These are phyloP conservation scores for Trichoderma afroharzianum DNA, from an alignment of 2,329 filamentous ascomycete genomes.

Conservation along the genomic window DNA sequence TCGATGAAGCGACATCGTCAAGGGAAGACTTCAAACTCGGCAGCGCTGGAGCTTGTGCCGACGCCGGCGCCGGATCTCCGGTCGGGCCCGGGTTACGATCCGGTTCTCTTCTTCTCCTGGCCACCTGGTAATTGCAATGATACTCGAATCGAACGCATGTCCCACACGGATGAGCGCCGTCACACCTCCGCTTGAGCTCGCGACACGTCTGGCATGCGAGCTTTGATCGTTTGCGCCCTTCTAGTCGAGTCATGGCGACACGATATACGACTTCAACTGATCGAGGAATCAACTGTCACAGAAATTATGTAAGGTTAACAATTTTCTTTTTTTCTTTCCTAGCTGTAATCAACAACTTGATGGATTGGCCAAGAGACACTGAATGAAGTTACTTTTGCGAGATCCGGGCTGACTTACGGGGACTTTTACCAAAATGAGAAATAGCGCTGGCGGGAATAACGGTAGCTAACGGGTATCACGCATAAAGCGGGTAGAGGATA, in stretches of 20 bases:
- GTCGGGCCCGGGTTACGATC: not conserved
- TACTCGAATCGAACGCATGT: slow-evolving; percentile 8
- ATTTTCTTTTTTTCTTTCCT: not conserved
- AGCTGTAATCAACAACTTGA: not conserved
- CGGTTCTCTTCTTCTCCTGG: not conserved
- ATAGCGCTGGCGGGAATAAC: not conserved
- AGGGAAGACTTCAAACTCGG: not conserved
- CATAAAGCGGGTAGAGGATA: not conserved
- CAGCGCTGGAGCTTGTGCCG: not conserved
- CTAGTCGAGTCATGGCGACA: not conserved
- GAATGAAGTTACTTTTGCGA: not conserved
- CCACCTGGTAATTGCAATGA: not conserved
- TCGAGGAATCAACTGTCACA: not conserved
- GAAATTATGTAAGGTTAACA: not conserved
- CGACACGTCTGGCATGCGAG: slow-evolving; percentile 4
- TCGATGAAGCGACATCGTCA: not conserved
- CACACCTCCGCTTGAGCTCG: slow-evolving; percentile 1
- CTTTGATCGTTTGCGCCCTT: slow-evolving; percentile 5
- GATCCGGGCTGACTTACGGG: not conserved
- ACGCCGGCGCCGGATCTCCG: not conserved
- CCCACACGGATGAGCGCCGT: slow-evolving; percentile 1
- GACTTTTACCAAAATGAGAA: not conserved
- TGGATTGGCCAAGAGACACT: not conserved
- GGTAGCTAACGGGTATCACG: slow-evolving; percentile 1
- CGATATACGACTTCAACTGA: not conserved